A percentile compares a stretch with the other conserved stretches of the same genome.
Conservation (phyloP, 2,329 filamentous ascomycete genomes). For the Paraconiothyrium brasiliense region DNA sequence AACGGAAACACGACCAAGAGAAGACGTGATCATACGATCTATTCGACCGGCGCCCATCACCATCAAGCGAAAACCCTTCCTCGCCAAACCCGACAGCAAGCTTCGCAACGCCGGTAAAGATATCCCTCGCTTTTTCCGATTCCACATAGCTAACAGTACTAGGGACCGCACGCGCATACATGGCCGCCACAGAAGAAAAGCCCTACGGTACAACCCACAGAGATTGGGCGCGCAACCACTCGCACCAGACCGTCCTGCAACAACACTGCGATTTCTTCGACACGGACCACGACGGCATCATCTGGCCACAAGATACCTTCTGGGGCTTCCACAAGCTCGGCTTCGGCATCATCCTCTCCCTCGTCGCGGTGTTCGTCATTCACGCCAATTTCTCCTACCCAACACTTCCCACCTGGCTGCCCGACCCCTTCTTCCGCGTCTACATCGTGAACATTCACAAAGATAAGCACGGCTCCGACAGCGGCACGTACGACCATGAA, state of each 20-base stretch:
- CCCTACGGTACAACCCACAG: slow-evolving; percentile 55
- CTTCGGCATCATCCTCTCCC: slow-evolving; percentile 55
- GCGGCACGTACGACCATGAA: slow-evolving; percentile 56
- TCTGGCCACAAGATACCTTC: slow-evolving; percentile 64
- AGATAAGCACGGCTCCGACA: slow-evolving; percentile 56
- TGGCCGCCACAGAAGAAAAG: slow-evolving; percentile 51
- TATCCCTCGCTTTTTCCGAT: neutral
- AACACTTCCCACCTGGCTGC: slow-evolving; percentile 54
- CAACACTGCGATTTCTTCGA: slow-evolving; percentile 66
- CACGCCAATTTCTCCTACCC: slow-evolving; percentile 62
- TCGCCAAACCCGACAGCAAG: slow-evolving; percentile 10
- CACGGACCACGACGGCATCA: slow-evolving; percentile 60
- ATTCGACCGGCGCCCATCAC: slow-evolving; percentile 11
- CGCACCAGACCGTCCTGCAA: slow-evolving; percentile 58
- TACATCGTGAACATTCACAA: slow-evolving; percentile 53
- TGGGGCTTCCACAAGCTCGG: slow-evolving; percentile 57
- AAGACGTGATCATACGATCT: slow-evolving; percentile 8
- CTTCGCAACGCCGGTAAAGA: slow-evolving; percentile 27
- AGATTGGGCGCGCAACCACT: slow-evolving; percentile 50
- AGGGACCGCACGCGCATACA: slow-evolving; percentile 55
- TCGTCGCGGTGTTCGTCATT: slow-evolving; percentile 59
- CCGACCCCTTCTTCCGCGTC: slow-evolving; percentile 57
- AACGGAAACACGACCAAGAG: neutral
- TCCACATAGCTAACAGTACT: neutral
- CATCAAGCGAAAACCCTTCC: slow-evolving; percentile 14